phyloP scores from a whole-genome alignment of 169 alveolate species.

The Plasmodium gonderi region DNA sequence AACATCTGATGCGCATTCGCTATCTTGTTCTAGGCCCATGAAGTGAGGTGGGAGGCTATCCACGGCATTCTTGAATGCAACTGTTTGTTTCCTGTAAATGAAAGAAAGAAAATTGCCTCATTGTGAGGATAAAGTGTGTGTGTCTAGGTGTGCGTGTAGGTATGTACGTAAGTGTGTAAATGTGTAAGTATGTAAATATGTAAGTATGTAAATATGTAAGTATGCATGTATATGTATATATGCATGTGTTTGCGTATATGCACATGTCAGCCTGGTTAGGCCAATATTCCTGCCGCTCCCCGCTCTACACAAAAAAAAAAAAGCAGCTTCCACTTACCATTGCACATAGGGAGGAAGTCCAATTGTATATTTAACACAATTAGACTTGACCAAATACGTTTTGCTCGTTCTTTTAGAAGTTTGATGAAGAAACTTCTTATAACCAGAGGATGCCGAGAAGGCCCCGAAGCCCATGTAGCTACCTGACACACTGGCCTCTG shows the following conservation, averaged over 20 bases:
- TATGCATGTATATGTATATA: background rate
- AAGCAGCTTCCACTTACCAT: constrained; percentile 10
- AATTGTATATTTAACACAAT: constrained; percentile 87
- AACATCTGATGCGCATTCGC: constrained; percentile 79
- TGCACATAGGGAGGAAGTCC: constrained; percentile 81
- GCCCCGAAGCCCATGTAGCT: constrained; percentile 78
- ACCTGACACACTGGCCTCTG: constrained; percentile 84
- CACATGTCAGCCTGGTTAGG: background rate
- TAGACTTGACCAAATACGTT: constrained; percentile 84
- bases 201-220: background rate
- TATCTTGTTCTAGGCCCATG: constrained; percentile 75
- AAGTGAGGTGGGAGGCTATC: constrained; percentile 78
- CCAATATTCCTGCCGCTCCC: too few species aligned
- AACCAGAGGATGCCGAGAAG: constrained; percentile 87
- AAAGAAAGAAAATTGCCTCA: constrained; percentile 1
- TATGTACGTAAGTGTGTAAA: background rate
- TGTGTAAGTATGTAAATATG: background rate
- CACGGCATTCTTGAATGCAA: constrained; percentile 82
- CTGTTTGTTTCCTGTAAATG: constrained; percentile 74
- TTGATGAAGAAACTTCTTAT: constrained; percentile 80
- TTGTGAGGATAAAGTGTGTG: background rate
- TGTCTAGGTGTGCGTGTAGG: background rate
- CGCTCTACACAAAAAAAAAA: background rate
- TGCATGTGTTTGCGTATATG: background rate
- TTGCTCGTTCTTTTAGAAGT: constrained; percentile 73